Base-by-base conservation (phyloP, 208 protist genomes). In the Leishmania lainsoni region DNA sequence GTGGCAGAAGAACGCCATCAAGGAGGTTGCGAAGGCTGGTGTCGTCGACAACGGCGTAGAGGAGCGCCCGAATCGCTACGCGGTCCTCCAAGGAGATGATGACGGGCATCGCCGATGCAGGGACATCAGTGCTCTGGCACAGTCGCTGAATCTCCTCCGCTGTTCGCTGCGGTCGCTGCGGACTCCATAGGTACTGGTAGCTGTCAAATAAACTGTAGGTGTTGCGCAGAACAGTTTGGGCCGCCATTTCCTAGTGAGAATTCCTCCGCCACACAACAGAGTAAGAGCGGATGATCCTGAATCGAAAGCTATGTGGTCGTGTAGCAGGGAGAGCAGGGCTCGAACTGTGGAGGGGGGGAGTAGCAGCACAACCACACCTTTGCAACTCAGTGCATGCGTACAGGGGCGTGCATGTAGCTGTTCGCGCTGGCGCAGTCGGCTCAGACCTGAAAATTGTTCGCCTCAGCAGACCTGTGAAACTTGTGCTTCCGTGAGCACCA, bases 1-100 rank as follows among this genome's bases (percentile, higher is more conserved):
- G 92, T 12, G 92, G 94, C 3, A 94, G 80, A 20, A 96, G 78
- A 58, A 93, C 58, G 39, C 92, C 94, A 48, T 97, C 91, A 3
- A 97, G 52, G 14, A 95, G 61, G 52, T 94, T 74, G 20, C 92
- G 84, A 61, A 95, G 70, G 10, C 83, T 83, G 3, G 68, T 48
- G 49, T 91, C 87, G 14, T 79, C 80, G 0, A 96, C 69, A 45
- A 93, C 91, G 20, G 84, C 76, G 86, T 95, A 93, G 39, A 97
- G 59, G 16, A 97, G 83, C 4, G 81, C 80, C 58, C 94, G 92
- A 2, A 91, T 87, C 6, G 88, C 87, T 22, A 92, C 80, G 59
- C 94, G 89, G 69, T 92, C 86, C 26, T 94, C 91, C 32, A 91
- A 89, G 22, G 86, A 78, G 52, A 92, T 91, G 42, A 58, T 49